Percentiles rank a stretch among this genome's conserved stretches.
Conservation (phyloP, 129 eudicot genomes). For the Chrysanthemum lavandulifolium region DNA sequence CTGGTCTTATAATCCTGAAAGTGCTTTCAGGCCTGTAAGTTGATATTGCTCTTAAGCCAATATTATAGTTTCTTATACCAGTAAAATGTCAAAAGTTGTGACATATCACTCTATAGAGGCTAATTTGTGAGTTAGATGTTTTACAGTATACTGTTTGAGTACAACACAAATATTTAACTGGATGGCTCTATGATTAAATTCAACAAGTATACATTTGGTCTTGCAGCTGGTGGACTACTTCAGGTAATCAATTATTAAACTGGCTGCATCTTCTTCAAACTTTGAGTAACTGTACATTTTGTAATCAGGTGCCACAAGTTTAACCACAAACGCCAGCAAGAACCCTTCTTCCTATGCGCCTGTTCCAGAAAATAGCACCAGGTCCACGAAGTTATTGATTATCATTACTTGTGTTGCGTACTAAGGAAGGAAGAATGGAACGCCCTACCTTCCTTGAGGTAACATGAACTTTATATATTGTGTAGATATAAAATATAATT, state of each 20-base stretch:
- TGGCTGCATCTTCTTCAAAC: neutral
- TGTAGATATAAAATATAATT: neutral
- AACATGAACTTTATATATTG: neutral
- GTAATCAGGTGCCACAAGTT: constrained; percentile 66
- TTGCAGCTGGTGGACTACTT: constrained; percentile 83
- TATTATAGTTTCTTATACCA: neutral
- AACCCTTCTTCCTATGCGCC: constrained; percentile 87
- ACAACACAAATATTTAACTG: constrained; percentile 61
- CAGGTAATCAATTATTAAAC: constrained; percentile 44
- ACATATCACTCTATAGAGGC: too few species aligned
- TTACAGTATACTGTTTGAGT: constrained; percentile 79
- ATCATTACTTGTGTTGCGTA: constrained; percentile 49
- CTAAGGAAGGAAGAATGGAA: constrained; percentile 95
- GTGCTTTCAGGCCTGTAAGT: constrained; percentile 74
- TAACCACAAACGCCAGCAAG: constrained; percentile 85
- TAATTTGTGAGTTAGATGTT: constrained; percentile 47
- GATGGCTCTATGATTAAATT: constrained; percentile 97
- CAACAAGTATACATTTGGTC: constrained; percentile 92
- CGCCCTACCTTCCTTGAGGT: constrained; percentile 92
- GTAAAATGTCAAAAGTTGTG: too few species aligned
- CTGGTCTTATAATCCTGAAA: constrained; percentile 47
- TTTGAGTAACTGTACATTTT: neutral
- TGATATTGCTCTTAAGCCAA: neutral
- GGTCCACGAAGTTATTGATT: constrained; percentile 78
- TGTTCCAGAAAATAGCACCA: constrained; percentile 81